phyloP scores from a whole-genome alignment of 2,329 filamentous ascomycete genomes.

The Xylaria polymorpha region DNA sequence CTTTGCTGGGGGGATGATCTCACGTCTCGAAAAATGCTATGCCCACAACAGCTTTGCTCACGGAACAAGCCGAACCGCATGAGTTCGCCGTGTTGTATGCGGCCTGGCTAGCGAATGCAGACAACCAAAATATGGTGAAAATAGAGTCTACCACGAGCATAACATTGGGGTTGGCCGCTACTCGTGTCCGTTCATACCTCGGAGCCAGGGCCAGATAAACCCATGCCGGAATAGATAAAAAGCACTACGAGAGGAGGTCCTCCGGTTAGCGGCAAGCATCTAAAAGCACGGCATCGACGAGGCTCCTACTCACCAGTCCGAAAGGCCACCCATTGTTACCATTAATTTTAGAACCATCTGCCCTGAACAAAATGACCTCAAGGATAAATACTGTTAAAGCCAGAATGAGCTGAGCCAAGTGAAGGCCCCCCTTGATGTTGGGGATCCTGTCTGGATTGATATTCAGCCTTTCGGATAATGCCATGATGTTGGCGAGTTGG shows the following conservation, averaged over 20 bases:
- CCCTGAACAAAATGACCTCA: conserved; percentile 69
- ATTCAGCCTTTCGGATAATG: conserved; percentile 61
- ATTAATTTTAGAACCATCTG: conserved; percentile 60
- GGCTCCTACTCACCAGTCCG: conserved; percentile 64
- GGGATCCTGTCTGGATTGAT: conserved; percentile 66
- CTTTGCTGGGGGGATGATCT: conserved; percentile 41
- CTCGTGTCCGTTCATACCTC: conserved; percentile 70
- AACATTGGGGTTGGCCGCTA: conserved; percentile 70
- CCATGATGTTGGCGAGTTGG: conserved; percentile 40
- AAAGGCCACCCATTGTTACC: conserved; percentile 73
- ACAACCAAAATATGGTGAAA: conserved; percentile 72
- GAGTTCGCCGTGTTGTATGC: conserved; percentile 68
- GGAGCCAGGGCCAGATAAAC: conserved; percentile 74
- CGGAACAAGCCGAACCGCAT: conserved; percentile 67
- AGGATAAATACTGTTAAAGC: conserved; percentile 68
- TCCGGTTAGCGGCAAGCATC: conserved; percentile 13
- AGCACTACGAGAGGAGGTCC: conserved; percentile 62
- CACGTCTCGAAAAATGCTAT: conserved; percentile 73
- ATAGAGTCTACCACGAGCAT: conserved; percentile 69
- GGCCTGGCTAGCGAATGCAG: conserved; percentile 73
- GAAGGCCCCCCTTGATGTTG: conserved; percentile 67
- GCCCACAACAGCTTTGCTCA: conserved; percentile 72
- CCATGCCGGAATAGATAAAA: conserved; percentile 71
- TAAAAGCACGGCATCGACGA: conserved; percentile 19
- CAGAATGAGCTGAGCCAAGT: conserved; percentile 65